A percentile compares a stretch with the other conserved stretches of the same genome.
Conservation (phyloP, 371 early-diverging fungal species). For the Mucor sp. region DNA sequence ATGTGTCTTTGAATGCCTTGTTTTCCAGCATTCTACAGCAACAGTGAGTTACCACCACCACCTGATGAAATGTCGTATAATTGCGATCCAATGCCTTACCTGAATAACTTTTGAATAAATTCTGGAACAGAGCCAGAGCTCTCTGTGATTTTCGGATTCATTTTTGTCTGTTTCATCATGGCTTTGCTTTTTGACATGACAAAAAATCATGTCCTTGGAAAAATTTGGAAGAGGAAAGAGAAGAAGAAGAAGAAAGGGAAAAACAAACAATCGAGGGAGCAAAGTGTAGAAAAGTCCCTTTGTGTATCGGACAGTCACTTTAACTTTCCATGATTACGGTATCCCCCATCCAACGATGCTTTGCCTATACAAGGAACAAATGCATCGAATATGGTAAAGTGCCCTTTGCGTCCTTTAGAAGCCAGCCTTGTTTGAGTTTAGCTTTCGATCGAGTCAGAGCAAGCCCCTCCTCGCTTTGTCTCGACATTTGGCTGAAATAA, state of each 20-base stretch:
- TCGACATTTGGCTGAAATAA: too few species aligned
- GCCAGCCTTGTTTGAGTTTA: not conserved
- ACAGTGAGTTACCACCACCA: not conserved
- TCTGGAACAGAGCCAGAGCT: conserved; percentile 38
- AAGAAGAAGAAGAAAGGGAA: not conserved
- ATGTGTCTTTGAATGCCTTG: conserved; percentile 58
- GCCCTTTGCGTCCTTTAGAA: not conserved
- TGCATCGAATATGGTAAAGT: not conserved
- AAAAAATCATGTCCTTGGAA: conserved; percentile 9
- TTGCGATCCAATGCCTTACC: conserved; percentile 21
- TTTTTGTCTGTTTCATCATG: conserved; percentile 13
- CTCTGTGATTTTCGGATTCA: conserved; percentile 8
- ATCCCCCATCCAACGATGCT: not conserved
- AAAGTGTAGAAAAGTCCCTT: not conserved
- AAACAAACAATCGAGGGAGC: not conserved
- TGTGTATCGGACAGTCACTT: not conserved
- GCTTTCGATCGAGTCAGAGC: not conserved
- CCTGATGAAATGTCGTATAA: not conserved
- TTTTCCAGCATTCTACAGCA: conserved; percentile 68
- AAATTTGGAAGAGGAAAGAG: not conserved
- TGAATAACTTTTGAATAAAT: conserved; percentile 50
- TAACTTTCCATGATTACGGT: not conserved
- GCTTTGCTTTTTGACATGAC: conserved; percentile 16
- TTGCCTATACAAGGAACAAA: not conserved
- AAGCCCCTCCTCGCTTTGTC: not conserved